Evolutionary conservation across 768 basidiomycete species (phyloP), one percentile per base, ranked within the genome.

Genomic region (Cystobasidium ongulense): DNA sequence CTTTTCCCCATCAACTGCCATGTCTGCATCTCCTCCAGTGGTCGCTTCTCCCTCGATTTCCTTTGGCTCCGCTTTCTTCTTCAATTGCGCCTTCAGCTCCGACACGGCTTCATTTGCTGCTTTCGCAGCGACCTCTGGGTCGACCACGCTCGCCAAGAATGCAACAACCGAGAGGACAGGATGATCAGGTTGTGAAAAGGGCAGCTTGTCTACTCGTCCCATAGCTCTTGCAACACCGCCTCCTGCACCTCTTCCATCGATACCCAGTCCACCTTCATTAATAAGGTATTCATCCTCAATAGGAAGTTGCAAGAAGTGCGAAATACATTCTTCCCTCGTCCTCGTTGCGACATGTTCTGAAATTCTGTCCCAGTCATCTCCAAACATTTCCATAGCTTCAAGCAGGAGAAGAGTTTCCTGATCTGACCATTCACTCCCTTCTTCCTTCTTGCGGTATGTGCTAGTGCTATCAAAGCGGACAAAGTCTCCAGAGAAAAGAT

Each of bases 101-200:
- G 76, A 73, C 46, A 66, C 21, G 27, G 59, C 64, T 72, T 90
- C 89, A 54, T 90, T 90, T 5, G 96, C 96, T 0, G 94, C 95
- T 74, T 92, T 92, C 0, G 92, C 90, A 1, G 94, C 95, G 2
- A 96, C 89, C 0, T 88, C 88, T 0, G 92, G 92, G 11, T 87
- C 88, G 7, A 98, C 89, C 5, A 91, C 90, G 23, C 76, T 75
- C 8, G 96, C 92, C 27, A 99, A 84, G 83, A 97, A 98, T 1
- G 96, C 92, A 23, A 98, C 94, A 27, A 98, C 96, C 80, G 90
- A 92, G 92, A 99, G 92, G 21, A 99, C 92, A 0, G 96, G 96
- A 79, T 98, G 98, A 79, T 99, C 96, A 3, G 90, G 87, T 80
- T 92, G 90, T 77, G 92, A 90, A 80, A 97, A 96, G 0, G 95